Evolutionary conservation across 2,329 filamentous ascomycete genomes (phyloP), one percentile per base, ranked within the genome.

Genomic region (Magnaporthiopsis poae): DNA sequence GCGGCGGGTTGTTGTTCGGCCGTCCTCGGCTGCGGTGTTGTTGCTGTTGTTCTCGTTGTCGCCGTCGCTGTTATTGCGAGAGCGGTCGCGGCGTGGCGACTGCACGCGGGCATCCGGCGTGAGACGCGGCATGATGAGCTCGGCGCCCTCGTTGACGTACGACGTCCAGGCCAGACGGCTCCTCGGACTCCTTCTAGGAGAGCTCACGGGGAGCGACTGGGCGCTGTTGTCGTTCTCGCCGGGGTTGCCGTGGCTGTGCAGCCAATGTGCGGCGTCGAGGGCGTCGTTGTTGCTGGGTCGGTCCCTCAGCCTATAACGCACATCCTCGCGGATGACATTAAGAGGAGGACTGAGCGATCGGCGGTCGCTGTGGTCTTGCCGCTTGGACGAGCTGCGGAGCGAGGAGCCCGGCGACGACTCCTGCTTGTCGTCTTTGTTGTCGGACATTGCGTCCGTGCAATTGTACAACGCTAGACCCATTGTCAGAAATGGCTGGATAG

Each of bases 21-120:
- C 80, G 79, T 39, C 75, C 46, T 5, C 27, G 27, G 15, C 46
- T 21, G 21, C 46, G 46, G 73, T 2, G 78, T 18, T 46, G 39
- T 2, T 2, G 12, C 5, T 39, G 36, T 13, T 2, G 78, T 18
- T 46, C 13, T 13, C 12, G 36, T 15, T 15, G 36, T 13, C 36
- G 36, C 36, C 36, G 33, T 12, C 33, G 33, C 11, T 35, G 33
- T 11, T 12, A 46, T 46, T 46, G 39, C 39, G 39, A 18, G 39
- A 46, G 39, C 39, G 13, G 39, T 46, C 39, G 39, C 35, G 35
- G 35, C 13, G 39, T 46, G 39, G 15, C 39, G 39, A 18, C 39
- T 18, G 39, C 13, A 46, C 5, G 39, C 15, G 39, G 39, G 15
- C 5, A 18, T 18, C 15, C 3, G 13, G 39, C 5, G 13, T 46